Evolutionary conservation across 2,329 filamentous ascomycete species (phyloP).

Genomic region (Talaromyces sp.): DNA sequence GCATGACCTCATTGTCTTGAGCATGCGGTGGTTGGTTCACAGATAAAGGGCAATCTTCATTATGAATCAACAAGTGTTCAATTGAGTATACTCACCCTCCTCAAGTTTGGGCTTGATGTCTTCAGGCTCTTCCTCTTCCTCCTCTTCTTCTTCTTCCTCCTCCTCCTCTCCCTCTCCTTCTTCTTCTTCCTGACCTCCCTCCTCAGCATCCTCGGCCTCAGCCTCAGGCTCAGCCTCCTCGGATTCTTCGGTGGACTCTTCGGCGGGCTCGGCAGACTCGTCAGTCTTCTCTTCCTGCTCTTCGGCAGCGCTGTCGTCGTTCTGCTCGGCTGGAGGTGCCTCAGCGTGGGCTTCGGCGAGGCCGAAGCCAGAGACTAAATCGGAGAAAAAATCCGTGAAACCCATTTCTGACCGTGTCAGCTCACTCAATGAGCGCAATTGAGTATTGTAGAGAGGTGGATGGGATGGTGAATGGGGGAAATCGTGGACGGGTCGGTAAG

Average conservation of each 20-base stretch:
- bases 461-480: slow-evolving; percentile 3
- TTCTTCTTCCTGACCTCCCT: slow-evolving; percentile 53
- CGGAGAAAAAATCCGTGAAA: slow-evolving; percentile 61
- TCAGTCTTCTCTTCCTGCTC: slow-evolving; percentile 35
- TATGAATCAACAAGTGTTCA: not conserved
- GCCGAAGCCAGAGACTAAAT: slow-evolving; percentile 63
- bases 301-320: slow-evolving; percentile 46
- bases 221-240: slow-evolving; percentile 39
- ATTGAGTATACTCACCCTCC: slow-evolving; percentile 67
- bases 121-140: slow-evolving; percentile 75
- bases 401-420: slow-evolving; percentile 50
- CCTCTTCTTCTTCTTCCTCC: slow-evolving; percentile 72
- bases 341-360: slow-evolving; percentile 59
- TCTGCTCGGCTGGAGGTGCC: slow-evolving; percentile 51
- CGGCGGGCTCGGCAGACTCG: slow-evolving; percentile 21
- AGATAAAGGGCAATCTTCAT: too few relatives aligned
- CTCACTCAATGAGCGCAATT: slow-evolving; percentile 32
- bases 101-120: slow-evolving; percentile 86
- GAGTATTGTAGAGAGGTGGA: slow-evolving; percentile 22
- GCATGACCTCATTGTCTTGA: slow-evolving; percentile 2
- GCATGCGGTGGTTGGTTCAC: not conserved
- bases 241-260: slow-evolving; percentile 27
- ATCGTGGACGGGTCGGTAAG: slow-evolving; percentile 19
- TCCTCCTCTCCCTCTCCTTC: slow-evolving; percentile 52
- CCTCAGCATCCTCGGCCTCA: slow-evolving; percentile 49